Percentiles rank a stretch among this genome's conserved stretches.
Evolutionary conservation across 192 early-diverging fungal genomes (phyloP).

Genomic region (Coemansia sp.): DNA sequence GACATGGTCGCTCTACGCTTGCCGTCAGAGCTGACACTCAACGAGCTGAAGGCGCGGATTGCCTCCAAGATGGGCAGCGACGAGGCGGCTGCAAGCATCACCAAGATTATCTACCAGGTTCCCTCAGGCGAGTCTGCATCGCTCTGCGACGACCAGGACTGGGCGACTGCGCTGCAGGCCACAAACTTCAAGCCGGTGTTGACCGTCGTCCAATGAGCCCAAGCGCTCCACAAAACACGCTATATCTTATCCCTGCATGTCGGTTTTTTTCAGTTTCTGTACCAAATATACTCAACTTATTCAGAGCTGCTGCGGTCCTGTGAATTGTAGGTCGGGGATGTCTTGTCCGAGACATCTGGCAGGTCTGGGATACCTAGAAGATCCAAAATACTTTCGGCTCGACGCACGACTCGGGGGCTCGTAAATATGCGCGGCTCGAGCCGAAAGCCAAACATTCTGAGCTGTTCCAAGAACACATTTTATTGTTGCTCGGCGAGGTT

Average conservation of each 20-base stretch:
- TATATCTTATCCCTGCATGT: slow-evolving; percentile 1
- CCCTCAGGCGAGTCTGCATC: slow-evolving; percentile 45
- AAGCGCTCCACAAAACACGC: not conserved
- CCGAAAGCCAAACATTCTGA: not conserved
- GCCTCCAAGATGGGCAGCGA: slow-evolving; percentile 56
- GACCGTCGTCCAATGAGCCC: slow-evolving; percentile 32
- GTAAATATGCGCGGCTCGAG: not conserved
- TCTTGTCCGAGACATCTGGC: too few relatives aligned
- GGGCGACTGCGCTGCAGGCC: slow-evolving; percentile 32
- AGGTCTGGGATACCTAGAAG: too few relatives aligned
- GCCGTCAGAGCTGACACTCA: slow-evolving; percentile 58
- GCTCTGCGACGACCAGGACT: slow-evolving; percentile 45
- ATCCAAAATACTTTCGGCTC: too few relatives aligned
- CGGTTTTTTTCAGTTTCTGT: slow-evolving; percentile 2
- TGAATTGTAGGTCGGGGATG: too few relatives aligned
- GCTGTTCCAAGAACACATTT: not conserved
- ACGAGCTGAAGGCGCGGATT: slow-evolving; percentile 60
- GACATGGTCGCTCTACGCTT: slow-evolving; percentile 76
- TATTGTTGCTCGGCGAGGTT: too few relatives aligned
- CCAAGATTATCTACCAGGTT: slow-evolving; percentile 48
- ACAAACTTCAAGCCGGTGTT: slow-evolving; percentile 50
- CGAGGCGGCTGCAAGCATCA: slow-evolving; percentile 18
- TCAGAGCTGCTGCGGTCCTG: not conserved
- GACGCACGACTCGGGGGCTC: too few relatives aligned
- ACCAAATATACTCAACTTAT: not conserved